phyloP scores from a whole-genome alignment of 345 rosid species.

The Ailanthus altissimus region DNA sequence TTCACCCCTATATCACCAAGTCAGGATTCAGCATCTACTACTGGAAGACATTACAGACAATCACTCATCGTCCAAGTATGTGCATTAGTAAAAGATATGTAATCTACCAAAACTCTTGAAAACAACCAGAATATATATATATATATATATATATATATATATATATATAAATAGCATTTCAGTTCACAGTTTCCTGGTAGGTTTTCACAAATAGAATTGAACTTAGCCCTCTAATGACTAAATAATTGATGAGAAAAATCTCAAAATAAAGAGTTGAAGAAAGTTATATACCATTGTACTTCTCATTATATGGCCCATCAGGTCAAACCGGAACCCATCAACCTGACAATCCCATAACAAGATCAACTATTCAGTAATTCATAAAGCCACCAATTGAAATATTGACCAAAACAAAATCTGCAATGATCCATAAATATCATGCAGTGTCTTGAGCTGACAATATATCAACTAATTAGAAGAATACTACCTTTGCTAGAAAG shows the following conservation, averaged over 20 bases:
- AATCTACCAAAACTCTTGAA: background rate
- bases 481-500: slow-evolving; percentile 2
- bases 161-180: background rate
- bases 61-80: slow-evolving; percentile 7
- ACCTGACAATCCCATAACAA: slow-evolving; percentile 53
- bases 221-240: slow-evolving; percentile 2
- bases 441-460: slow-evolving; percentile 5
- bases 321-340: slow-evolving; percentile 96
- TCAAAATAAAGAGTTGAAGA: slow-evolving; percentile 13
- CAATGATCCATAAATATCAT: slow-evolving; percentile 13
- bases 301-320: slow-evolving; percentile 98
- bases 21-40: slow-evolving; percentile 11
- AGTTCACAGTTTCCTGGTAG: background rate
- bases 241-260: background rate
- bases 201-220: background rate
- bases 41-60: background rate
- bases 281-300: slow-evolving; percentile 66
- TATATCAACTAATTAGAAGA: background rate
- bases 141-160: too few relatives aligned
- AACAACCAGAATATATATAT: background rate
- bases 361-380: slow-evolving; percentile 19
- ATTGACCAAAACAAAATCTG: background rate
- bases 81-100: background rate
- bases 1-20: background rate
- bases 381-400: slow-evolving; percentile 12